A percentile compares a stretch with the other conserved stretches of the same genome.
Evolutionary conservation across 177 flowering plant species (phyloP).

Genomic region (Telopea speciosissima): DNA sequence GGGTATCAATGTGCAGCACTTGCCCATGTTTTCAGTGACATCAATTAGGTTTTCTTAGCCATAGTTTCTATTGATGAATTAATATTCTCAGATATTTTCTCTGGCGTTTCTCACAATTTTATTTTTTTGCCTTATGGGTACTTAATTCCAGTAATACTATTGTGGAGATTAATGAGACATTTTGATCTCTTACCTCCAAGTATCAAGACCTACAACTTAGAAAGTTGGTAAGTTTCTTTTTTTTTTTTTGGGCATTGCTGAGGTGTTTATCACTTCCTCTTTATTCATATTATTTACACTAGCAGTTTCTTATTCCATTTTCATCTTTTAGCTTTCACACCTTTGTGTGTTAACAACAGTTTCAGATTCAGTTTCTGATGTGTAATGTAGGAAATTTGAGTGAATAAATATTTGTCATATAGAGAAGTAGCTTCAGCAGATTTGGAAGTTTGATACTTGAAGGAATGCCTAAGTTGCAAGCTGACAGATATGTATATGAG

Average conservation of each 20-base stretch:
- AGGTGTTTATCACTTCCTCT: no score
- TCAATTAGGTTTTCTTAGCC: not conserved
- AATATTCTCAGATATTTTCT: not conserved
- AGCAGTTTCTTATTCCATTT: not conserved
- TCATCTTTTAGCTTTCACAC: not conserved
- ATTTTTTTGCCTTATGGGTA: conserved; percentile 39
- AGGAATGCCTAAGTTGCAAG: not conserved
- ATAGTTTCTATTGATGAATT: not conserved
- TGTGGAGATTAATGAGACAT: conserved; percentile 53
- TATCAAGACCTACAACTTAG: conserved; percentile 50
- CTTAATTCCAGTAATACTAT: conserved; percentile 57
- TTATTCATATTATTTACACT: no score
- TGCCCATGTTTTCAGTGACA: conserved; percentile 48
- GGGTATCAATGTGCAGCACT: conserved; percentile 86
- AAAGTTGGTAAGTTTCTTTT: conserved; percentile 46
- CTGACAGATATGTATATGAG: no score
- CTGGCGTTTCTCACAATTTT: not conserved
- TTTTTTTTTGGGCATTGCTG: no score
- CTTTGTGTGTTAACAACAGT: not conserved
- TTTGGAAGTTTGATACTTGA: not conserved
- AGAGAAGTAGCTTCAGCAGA: not conserved
- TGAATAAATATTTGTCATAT: not conserved
- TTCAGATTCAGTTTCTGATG: not conserved
- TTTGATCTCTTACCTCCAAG: conserved; percentile 69
- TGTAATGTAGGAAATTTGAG: no score